Evolutionary conservation across 176 grass and related monocot genomes (phyloP).

Genomic region (Musa beccarii): DNA sequence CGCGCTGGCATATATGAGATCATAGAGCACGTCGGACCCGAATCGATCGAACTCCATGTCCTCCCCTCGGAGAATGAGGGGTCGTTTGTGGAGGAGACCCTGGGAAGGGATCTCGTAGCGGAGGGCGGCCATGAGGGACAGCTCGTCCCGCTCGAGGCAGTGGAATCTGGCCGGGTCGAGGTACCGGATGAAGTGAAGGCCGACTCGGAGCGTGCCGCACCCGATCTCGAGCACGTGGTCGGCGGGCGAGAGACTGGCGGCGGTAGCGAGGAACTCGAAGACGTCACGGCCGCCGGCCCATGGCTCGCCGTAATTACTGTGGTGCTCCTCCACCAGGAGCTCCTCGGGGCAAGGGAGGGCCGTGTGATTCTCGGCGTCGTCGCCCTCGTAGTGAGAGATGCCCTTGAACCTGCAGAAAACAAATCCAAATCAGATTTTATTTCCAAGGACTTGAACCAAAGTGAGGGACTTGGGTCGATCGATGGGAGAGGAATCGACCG

Average conservation of each 20-base stretch:
- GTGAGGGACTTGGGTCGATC: background rate
- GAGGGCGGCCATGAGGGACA: slow-evolving; percentile 80
- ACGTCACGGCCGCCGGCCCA: slow-evolving; percentile 82
- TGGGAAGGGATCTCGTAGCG: slow-evolving; percentile 66
- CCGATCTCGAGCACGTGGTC: slow-evolving; percentile 83
- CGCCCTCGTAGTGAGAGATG: slow-evolving; percentile 68
- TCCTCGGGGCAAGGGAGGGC: slow-evolving; percentile 56
- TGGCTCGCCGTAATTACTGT: slow-evolving; percentile 94
- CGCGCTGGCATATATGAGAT: slow-evolving; percentile 85
- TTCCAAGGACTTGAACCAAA: background rate
- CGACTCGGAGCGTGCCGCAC: slow-evolving; percentile 95
- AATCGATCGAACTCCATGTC: slow-evolving; percentile 89
- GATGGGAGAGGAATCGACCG: slow-evolving; percentile 30
- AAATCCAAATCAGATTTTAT: slow-evolving; percentile 5
- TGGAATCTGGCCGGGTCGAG: slow-evolving; percentile 68
- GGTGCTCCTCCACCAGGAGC: slow-evolving; percentile 94
- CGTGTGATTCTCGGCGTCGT: slow-evolving; percentile 61
- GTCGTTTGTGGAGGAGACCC: slow-evolving; percentile 71
- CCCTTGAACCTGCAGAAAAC: slow-evolving; percentile 49
- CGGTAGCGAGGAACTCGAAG: slow-evolving; percentile 79
- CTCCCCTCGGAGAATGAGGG: slow-evolving; percentile 66
- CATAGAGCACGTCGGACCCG: slow-evolving; percentile 62
- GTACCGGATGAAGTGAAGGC: slow-evolving; percentile 81
- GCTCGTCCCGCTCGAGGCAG: slow-evolving; percentile 80
- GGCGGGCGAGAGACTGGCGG: slow-evolving; percentile 31